Evolutionary conservation across 495 filamentous ascomycete species (phyloP).

Genomic region (Talaromyces stipitatus): DNA sequence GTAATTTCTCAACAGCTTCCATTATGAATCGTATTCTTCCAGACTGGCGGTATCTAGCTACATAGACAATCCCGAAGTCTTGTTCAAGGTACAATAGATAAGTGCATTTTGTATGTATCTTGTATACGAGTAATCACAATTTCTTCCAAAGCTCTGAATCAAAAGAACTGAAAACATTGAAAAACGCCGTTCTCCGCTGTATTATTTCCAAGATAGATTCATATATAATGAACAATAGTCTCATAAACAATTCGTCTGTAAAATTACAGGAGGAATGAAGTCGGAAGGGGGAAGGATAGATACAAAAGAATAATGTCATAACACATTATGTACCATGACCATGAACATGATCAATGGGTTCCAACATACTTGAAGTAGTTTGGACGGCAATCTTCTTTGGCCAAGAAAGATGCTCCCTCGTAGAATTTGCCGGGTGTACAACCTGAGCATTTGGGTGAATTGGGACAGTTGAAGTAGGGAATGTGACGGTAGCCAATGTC

Average conservation of each 20-base stretch:
- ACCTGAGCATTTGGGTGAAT: slow-evolving; percentile 87
- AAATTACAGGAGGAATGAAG: background rate
- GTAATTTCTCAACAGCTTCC: no score
- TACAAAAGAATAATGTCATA: background rate
- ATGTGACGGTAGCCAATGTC: slow-evolving; percentile 99
- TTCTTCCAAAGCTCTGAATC: background rate
- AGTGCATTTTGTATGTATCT: background rate
- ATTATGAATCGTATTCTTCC: no score
- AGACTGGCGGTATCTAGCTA: no score
- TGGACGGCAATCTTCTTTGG: slow-evolving; percentile 89
- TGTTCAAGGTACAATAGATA: no score
- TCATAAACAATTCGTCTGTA: background rate
- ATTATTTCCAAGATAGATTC: background rate
- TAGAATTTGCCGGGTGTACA: slow-evolving; percentile 81
- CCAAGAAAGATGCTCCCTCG: slow-evolving; percentile 74
- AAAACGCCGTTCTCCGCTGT: slow-evolving; percentile 2
- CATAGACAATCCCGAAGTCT: no score
- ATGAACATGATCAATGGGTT: slow-evolving; percentile 50
- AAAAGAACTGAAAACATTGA: background rate
- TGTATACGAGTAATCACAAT: background rate
- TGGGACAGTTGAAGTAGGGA: slow-evolving; percentile 97
- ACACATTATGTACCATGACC: background rate
- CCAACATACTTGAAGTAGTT: slow-evolving; percentile 96
- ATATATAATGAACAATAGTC: background rate
- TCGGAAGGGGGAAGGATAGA: background rate